A percentile compares a stretch with the other conserved stretches of the same genome.
phyloP scores from a whole-genome alignment of 2,329 filamentous ascomycete genomes.

The Aspergillus amoenus region DNA sequence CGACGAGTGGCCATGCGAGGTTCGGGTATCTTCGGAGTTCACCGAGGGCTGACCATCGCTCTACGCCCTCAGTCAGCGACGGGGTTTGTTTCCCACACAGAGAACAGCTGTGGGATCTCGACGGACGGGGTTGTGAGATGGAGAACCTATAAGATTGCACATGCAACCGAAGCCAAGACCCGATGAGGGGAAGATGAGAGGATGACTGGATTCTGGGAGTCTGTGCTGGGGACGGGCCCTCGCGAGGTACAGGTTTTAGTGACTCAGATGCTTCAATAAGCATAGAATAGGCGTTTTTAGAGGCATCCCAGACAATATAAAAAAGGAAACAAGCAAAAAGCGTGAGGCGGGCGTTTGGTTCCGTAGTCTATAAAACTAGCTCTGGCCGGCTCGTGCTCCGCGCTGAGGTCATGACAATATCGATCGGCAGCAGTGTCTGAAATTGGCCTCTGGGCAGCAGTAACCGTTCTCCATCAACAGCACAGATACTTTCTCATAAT shows the following conservation, averaged over 20 bases:
- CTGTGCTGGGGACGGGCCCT: constrained; percentile 18
- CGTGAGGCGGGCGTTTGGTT: not conserved
- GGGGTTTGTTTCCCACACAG: constrained; percentile 6
- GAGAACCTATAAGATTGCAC: constrained; percentile 14
- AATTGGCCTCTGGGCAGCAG: not conserved
- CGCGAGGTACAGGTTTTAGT: constrained; percentile 9
- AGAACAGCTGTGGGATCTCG: constrained; percentile 9
- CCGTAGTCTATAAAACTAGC: not conserved
- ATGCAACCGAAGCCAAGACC: constrained; percentile 16
- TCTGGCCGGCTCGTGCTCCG: not conserved
- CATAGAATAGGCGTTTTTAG: not conserved
- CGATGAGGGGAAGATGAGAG: constrained; percentile 12
- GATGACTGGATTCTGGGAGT: constrained; percentile 8
- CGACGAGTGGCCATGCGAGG: constrained; percentile 5
- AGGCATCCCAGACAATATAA: not conserved
- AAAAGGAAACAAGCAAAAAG: constrained; percentile 1
- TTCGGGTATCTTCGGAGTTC: constrained; percentile 17
- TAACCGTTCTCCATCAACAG: not conserved
- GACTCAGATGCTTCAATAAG: constrained; percentile 13
- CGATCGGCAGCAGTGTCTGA: not conserved
- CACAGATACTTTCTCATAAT: too few species aligned
- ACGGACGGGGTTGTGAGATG: constrained; percentile 7
- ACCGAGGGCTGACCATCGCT: constrained; percentile 11
- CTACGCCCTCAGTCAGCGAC: constrained; percentile 13
- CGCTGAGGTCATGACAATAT: not conserved